A percentile compares a stretch with the other conserved stretches of the same genome.
These are phyloP conservation scores for Puya raimondii DNA, from an alignment of 176 grass and related monocot genomes.

Conservation along the genomic window DNA sequence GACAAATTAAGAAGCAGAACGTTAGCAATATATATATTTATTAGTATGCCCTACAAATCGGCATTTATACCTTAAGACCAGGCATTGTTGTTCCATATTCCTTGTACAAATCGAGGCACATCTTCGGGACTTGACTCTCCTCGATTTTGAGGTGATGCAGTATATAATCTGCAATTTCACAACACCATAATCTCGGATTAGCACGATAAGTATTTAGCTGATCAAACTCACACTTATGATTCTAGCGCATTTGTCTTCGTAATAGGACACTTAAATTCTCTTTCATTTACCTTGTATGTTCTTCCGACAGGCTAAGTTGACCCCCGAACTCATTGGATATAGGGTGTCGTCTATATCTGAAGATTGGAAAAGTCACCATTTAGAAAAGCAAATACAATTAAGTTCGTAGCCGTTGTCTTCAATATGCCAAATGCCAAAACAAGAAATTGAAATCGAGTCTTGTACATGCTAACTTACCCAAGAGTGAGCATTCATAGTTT, in stretches of 20 bases:
- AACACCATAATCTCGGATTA: not conserved
- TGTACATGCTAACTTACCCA: conserved; percentile 32
- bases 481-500: conserved; percentile 78
- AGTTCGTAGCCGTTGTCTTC: no score
- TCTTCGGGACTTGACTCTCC: conserved; percentile 51
- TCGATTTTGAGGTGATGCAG: conserved; percentile 57
- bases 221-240: not conserved
- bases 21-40: not conserved
- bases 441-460: not conserved
- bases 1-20: not conserved
- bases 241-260: not conserved
- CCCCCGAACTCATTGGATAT: conserved; percentile 65
- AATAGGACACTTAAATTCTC: not conserved
- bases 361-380: not conserved
- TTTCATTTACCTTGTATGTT: conserved; percentile 65
- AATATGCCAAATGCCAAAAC: not conserved
- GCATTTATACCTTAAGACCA: conserved; percentile 53
- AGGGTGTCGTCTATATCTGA: conserved; percentile 95
- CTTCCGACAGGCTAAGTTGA: conserved; percentile 82
- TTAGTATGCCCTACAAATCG: not conserved
- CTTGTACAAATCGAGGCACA: conserved; percentile 88
- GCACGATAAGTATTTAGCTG: not conserved
- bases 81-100: conserved; percentile 92
- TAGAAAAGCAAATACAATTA: not conserved
- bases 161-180: conserved; percentile 70